Percentiles rank a stretch among this genome's conserved stretches.
These are phyloP conservation scores for Acer negundo DNA, from an alignment of 345 rosid species.

Conservation along the genomic window DNA sequence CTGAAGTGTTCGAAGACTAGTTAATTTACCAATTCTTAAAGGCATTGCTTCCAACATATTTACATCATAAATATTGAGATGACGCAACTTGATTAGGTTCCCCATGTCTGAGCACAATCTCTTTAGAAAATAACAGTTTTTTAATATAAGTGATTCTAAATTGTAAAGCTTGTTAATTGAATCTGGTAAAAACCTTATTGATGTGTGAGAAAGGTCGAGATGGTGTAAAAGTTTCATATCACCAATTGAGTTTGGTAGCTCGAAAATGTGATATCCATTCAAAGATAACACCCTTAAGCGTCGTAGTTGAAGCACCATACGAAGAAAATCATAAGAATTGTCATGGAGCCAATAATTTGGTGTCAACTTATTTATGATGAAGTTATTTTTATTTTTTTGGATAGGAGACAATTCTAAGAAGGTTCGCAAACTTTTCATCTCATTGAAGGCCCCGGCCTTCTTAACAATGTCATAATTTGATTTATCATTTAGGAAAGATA, in stretches of 20 bases:
- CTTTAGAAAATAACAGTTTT: neutral
- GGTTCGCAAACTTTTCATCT: conserved; percentile 4
- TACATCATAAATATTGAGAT: neutral
- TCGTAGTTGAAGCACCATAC: neutral
- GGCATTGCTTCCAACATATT: neutral
- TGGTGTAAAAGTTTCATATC: conserved; percentile 6
- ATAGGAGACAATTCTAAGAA: neutral
- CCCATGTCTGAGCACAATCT: conserved; percentile 7
- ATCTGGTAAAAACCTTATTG: conserved; percentile 1
- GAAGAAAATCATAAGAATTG: neutral
- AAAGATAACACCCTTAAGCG: conserved; percentile 11
- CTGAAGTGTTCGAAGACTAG: neutral
- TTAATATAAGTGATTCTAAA: neutral
- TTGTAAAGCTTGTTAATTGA: conserved; percentile 3
- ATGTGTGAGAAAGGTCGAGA: conserved; percentile 1
- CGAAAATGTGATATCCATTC: neutral
- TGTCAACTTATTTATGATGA: no score
- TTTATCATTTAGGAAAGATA: neutral
- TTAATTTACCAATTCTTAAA: neutral
- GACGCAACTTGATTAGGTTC: conserved; percentile 7
- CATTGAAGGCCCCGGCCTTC: neutral
- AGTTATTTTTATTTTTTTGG: no score
- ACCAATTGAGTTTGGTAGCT: conserved; percentile 9
- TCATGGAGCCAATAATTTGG: neutral
- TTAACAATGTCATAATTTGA: neutral